Conservation (phyloP, 371 early-diverging fungal genomes). For the Cokeromyces recurvatus region DNA sequence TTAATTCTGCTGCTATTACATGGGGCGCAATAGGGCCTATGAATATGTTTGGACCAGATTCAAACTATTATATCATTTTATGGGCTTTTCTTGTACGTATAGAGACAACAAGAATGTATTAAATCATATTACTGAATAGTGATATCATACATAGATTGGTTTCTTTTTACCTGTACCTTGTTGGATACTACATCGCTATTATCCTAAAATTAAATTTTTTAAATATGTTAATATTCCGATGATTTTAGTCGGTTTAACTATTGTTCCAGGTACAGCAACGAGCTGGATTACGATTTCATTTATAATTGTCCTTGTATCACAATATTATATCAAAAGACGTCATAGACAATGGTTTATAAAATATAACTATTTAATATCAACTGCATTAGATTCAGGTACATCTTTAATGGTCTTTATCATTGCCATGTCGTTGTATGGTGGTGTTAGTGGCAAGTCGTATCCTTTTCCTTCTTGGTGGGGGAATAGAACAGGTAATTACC, state of each 20-base stretch:
- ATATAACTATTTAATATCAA: constrained; percentile 51
- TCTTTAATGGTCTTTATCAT: constrained; percentile 49
- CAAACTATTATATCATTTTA: constrained; percentile 56
- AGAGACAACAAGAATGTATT: not conserved
- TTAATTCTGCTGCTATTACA: constrained; percentile 57
- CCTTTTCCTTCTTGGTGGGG: constrained; percentile 53
- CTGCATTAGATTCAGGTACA: constrained; percentile 56
- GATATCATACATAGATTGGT: constrained; percentile 24
- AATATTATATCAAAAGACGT: constrained; percentile 41
- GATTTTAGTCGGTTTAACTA: constrained; percentile 38
- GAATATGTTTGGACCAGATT: constrained; percentile 60
- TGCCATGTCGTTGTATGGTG: constrained; percentile 48
- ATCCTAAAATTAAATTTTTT: constrained; percentile 36
- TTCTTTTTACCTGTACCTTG: constrained; percentile 27
- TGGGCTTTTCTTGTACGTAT: constrained; percentile 38
- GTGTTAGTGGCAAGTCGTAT: constrained; percentile 31
- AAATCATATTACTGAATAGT: not conserved
- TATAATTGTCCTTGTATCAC: constrained; percentile 32
- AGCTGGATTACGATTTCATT: constrained; percentile 41
- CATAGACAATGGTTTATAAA: constrained; percentile 47
- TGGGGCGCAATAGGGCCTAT: constrained; percentile 79
- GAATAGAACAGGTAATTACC: constrained; percentile 26
- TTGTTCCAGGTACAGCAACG: constrained; percentile 37
- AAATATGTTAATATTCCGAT: constrained; percentile 42
- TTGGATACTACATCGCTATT: constrained; percentile 26